A percentile compares a stretch with the other conserved stretches of the same genome.
phyloP scores from a whole-genome alignment of 495 filamentous ascomycete species.

The Symbiotaphrina buchneri region DNA sequence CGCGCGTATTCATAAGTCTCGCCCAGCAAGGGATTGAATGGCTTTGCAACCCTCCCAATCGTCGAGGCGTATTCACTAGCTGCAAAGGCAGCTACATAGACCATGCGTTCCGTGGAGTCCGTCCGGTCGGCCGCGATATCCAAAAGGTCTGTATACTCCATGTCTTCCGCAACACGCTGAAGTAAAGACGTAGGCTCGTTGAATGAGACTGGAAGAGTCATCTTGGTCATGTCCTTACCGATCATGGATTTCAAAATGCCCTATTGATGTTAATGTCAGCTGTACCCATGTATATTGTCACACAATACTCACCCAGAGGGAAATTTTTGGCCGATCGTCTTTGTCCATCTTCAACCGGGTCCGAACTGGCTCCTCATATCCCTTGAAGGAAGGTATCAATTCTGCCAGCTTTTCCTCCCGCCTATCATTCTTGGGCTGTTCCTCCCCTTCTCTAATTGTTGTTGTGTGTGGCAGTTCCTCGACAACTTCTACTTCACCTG shows the following conservation, averaged over 20 bases:
- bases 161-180: slow-evolving; percentile 85
- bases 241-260: slow-evolving; percentile 98
- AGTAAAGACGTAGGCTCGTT: slow-evolving; percentile 97
- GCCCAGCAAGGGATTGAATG: slow-evolving; percentile 88
- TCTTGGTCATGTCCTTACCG: slow-evolving; percentile 98
- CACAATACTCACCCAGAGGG: slow-evolving; percentile 61
- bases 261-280: slow-evolving; percentile 27
- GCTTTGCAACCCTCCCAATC: slow-evolving; percentile 88
- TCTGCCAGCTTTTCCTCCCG: slow-evolving; percentile 27
- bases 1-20: slow-evolving; percentile 94
- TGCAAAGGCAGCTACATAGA: slow-evolving; percentile 93
- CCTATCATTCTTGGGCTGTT: slow-evolving; percentile 18
- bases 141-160: slow-evolving; percentile 90
- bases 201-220: slow-evolving; percentile 96
- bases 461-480: slow-evolving; percentile 21
- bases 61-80: slow-evolving; percentile 93
- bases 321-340: slow-evolving; percentile 83
- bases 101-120: slow-evolving; percentile 76
- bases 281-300: slow-evolving; percentile 3
- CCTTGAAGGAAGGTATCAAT: slow-evolving; percentile 57
- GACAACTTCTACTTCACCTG: slow-evolving; percentile 67
- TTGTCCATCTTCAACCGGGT: slow-evolving; percentile 67
- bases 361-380: slow-evolving; percentile 74
- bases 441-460: slow-evolving; percentile 14
- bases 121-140: slow-evolving; percentile 69